These are phyloP conservation scores for Tricholoma sp. DNA, from an alignment of 768 basidiomycete genomes.

Conservation along the genomic window DNA sequence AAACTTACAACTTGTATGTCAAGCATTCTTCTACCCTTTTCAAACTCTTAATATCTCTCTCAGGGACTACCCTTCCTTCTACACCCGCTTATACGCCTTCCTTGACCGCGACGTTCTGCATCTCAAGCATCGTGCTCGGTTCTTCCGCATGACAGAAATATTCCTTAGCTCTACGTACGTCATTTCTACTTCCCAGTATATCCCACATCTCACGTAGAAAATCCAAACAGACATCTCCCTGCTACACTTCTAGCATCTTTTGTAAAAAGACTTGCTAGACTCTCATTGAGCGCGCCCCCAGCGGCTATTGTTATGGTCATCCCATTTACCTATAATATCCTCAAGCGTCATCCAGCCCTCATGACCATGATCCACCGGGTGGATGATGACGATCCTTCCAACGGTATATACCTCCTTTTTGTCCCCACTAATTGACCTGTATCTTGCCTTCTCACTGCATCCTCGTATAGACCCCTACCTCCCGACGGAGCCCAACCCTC, in stretches of 20 bases:
- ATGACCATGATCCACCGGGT: slow-evolving; percentile 90
- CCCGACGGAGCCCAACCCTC: slow-evolving; percentile 61
- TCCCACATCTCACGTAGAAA: not conserved
- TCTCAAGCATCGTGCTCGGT: slow-evolving; percentile 87
- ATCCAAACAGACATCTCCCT: slow-evolving; percentile 62
- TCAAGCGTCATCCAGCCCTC: slow-evolving; percentile 86
- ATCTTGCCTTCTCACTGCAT: not conserved
- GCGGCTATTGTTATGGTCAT: slow-evolving; percentile 87
- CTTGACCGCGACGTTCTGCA: slow-evolving; percentile 87
- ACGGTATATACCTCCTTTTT: slow-evolving; percentile 22
- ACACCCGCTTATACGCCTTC: slow-evolving; percentile 85
- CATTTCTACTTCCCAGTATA: not conserved
- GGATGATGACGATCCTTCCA: slow-evolving; percentile 28
- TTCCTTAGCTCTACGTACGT: slow-evolving; percentile 89
- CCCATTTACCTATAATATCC: slow-evolving; percentile 90
- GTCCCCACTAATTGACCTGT: not conserved
- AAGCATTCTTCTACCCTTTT: not conserved
- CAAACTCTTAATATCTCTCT: not conserved
- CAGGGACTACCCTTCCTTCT: slow-evolving; percentile 96
- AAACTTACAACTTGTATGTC: slow-evolving; percentile 86
- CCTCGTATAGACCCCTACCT: slow-evolving; percentile 58
- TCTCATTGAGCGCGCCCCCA: slow-evolving; percentile 83
- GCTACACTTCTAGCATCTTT: slow-evolving; percentile 92
- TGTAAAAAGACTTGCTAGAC: slow-evolving; percentile 82
- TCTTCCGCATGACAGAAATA: slow-evolving; percentile 88